phyloP scores from a whole-genome alignment of 805 yeast species.

The Lipomyces sp. region DNA sequence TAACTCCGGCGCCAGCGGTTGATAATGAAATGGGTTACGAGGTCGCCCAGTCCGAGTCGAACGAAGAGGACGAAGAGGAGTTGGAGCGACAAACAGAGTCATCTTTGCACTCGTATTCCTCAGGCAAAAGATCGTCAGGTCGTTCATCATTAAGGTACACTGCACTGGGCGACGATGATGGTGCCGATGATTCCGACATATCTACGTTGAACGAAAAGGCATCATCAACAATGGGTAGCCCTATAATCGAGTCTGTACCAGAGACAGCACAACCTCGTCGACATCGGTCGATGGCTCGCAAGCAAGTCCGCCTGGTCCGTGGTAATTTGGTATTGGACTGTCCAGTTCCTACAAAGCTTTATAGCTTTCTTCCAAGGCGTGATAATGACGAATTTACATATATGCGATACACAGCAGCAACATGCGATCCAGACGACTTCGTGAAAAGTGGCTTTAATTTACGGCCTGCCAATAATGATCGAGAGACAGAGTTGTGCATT shows the following conservation, averaged over 20 bases:
- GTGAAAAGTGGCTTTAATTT: constrained; percentile 78
- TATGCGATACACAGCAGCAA: constrained; percentile 97
- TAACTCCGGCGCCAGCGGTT: neutral
- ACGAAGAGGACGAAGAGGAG: constrained; percentile 8
- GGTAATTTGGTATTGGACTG: constrained; percentile 91
- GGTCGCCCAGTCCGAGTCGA: neutral
- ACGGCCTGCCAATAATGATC: constrained; percentile 80
- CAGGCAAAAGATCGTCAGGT: neutral
- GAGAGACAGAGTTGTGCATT: constrained; percentile 89
- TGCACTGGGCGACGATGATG: constrained; percentile 23
- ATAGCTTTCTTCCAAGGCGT: constrained; percentile 80
- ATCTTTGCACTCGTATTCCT: constrained; percentile 11
- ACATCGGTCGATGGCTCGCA: constrained; percentile 60
- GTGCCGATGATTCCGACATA: neutral
- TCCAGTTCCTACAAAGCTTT: constrained; percentile 88
- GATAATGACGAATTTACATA: constrained; percentile 92
- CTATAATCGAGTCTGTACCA: constrained; percentile 32
- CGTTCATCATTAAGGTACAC: constrained; percentile 13
- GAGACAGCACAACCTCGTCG: constrained; percentile 48
- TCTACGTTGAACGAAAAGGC: constrained; percentile 13
- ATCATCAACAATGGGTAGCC: constrained; percentile 21
- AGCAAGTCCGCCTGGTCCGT: constrained; percentile 73
- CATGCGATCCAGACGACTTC: constrained; percentile 89
- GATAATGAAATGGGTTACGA: neutral
- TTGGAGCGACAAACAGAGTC: neutral